Percentiles rank a stretch among this genome's conserved stretches.
Evolutionary conservation across 1,139 yeast species (phyloP).

Genomic region (Pneumocystis jirovecii): DNA sequence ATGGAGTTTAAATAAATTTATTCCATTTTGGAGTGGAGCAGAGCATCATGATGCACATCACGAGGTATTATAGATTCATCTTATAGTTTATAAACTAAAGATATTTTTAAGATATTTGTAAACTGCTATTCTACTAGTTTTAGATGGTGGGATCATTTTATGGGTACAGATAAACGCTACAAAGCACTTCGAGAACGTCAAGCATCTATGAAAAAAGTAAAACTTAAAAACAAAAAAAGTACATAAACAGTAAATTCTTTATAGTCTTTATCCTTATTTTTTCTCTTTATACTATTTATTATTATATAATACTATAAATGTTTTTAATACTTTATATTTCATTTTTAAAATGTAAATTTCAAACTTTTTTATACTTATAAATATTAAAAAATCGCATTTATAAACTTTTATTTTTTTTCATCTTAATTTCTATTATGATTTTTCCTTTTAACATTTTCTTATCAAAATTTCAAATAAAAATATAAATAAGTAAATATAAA

Average conservation of each 20-base stretch:
- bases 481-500: not conserved
- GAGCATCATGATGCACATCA: conserved; percentile 96
- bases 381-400: not conserved
- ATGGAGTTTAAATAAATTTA: conserved; percentile 77
- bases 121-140: conserved; percentile 89
- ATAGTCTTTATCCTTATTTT: not conserved
- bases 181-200: conserved; percentile 10
- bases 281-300: not conserved
- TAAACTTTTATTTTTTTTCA: not conserved
- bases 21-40: conserved; percentile 97
- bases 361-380: not conserved
- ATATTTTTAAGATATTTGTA: conserved; percentile 21
- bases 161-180: conserved; percentile 47
- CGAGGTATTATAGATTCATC: conserved; percentile 43
- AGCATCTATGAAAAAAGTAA: conserved; percentile 3
- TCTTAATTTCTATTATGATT: not conserved
- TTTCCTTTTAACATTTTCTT: not conserved
- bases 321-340: not conserved
- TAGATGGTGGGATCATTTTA: conserved; percentile 80
- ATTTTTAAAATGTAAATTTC: not conserved
- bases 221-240: not conserved
- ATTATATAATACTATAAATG: not conserved
- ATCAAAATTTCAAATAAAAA: not conserved
- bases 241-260: not conserved
- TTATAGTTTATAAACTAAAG: not conserved